Percentiles rank a stretch among this genome's conserved stretches.
These are phyloP conservation scores for Scleroderma citrinum DNA, from an alignment of 768 basidiomycete species.

Conservation along the genomic window DNA sequence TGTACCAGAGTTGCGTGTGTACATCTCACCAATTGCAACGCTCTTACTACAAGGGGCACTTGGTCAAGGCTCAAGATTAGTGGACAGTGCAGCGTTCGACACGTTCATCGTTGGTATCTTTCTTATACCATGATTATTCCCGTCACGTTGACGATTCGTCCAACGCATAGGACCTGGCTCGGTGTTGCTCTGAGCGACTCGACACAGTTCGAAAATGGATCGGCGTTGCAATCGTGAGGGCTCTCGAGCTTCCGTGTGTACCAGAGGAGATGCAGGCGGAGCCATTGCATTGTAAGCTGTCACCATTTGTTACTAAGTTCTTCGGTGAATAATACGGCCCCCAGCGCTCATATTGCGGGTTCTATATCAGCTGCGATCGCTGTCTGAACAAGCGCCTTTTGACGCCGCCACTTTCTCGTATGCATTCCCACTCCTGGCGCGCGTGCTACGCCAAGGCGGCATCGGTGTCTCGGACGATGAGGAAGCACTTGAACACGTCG, in stretches of 20 bases:
- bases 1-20: conserved; percentile 46
- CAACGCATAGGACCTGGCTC: conserved; percentile 51
- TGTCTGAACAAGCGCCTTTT: conserved; percentile 77
- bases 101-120: conserved; percentile 67
- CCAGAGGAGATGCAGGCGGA: conserved; percentile 73
- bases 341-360: conserved; percentile 78
- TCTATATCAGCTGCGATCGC: conserved; percentile 72
- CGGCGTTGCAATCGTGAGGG: conserved; percentile 79
- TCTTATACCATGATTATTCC: background rate
- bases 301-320: background rate
- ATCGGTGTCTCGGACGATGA: conserved; percentile 45
- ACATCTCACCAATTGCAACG: conserved; percentile 53
- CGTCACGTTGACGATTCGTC: background rate
- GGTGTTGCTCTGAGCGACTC: conserved; percentile 68
- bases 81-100: conserved; percentile 57
- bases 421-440: conserved; percentile 64
- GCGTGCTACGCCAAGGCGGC: conserved; percentile 66
- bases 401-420: conserved; percentile 86
- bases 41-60: conserved; percentile 65
- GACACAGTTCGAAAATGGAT: conserved; percentile 65
- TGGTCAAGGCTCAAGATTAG: conserved; percentile 52
- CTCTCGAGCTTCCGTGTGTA: conserved; percentile 56
- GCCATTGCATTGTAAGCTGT: conserved; percentile 39
- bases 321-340: background rate
- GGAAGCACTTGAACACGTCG: conserved; percentile 74